A percentile compares a stretch with the other conserved stretches of the same genome.
These are phyloP conservation scores for Eucalyptus erythrocorys DNA, from an alignment of 345 rosid genomes.

Conservation along the genomic window DNA sequence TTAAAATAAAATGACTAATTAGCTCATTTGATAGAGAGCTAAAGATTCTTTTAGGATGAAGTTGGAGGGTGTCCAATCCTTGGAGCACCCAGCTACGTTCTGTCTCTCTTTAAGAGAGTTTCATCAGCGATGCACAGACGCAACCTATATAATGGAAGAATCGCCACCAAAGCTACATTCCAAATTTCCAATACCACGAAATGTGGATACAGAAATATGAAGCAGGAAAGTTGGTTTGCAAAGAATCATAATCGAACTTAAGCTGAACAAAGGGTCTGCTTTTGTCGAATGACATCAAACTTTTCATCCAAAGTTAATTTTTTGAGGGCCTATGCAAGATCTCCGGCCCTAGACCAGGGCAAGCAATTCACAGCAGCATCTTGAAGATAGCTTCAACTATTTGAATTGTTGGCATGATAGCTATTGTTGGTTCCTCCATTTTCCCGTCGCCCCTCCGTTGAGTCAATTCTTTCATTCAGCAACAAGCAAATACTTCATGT, in stretches of 20 bases:
- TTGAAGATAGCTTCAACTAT: not conserved
- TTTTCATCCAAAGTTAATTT: not conserved
- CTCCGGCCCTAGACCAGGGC: not conserved
- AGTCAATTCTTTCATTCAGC: not conserved
- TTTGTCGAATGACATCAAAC: not conserved
- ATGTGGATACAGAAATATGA: not conserved
- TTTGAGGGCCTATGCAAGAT: not conserved
- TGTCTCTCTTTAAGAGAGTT: not conserved
- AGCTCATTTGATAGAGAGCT: not conserved
- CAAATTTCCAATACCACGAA: not conserved
- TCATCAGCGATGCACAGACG: not conserved
- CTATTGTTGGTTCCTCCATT: not conserved
- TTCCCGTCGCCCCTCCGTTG: not conserved
- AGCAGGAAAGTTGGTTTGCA: not conserved
- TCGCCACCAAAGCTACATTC: not conserved
- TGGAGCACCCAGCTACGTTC: not conserved
- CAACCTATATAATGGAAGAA: not conserved
- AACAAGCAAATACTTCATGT: not conserved
- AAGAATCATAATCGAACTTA: not conserved
- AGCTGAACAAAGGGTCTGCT: not conserved
- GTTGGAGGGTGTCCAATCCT: not conserved
- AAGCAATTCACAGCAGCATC: not conserved
- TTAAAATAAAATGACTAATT: not conserved
- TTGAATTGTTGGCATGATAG: not conserved
- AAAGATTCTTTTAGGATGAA: not conserved